A percentile compares a stretch with the other conserved stretches of the same genome.
Evolutionary conservation across 1,284 basidiomycete genomes (phyloP).

Genomic region (Fomes fomentarius): DNA sequence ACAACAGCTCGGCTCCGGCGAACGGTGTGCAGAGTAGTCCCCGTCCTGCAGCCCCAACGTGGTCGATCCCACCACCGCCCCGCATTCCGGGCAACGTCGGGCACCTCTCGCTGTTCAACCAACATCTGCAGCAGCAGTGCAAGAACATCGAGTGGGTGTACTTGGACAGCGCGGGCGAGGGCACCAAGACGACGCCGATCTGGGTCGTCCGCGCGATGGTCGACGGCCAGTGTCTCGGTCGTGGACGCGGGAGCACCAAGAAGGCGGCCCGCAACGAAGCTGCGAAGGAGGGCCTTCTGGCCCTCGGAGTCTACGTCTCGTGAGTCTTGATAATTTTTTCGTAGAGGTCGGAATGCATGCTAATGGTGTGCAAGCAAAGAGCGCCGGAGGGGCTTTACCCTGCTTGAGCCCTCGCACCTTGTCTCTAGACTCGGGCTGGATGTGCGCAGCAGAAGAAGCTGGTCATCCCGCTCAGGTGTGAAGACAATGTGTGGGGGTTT

Average conservation of each 20-base stretch:
- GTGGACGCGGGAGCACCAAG: conserved; percentile 71
- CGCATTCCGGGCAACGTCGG: conserved; percentile 44
- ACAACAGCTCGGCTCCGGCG: conserved; percentile 24
- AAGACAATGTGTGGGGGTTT: conserved; percentile 32
- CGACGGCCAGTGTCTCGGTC: conserved; percentile 57
- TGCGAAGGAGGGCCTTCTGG: conserved; percentile 38
- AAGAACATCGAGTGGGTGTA: conserved; percentile 71
- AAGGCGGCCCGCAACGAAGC: conserved; percentile 71
- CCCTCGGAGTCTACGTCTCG: conserved; percentile 36
- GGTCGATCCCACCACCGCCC: conserved; percentile 32
- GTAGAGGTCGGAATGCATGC: not conserved
- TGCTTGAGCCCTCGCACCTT: conserved; percentile 27
- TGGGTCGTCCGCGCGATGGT: conserved; percentile 70
- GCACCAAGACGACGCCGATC: conserved; percentile 65
- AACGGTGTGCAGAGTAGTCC: conserved; percentile 4
- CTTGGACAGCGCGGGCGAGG: conserved; percentile 45
- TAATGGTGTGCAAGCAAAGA: conserved; percentile 13
- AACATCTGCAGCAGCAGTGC: conserved; percentile 61
- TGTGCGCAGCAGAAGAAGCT: conserved; percentile 28
- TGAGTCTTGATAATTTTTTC: conserved; percentile 20
- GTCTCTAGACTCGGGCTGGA: conserved; percentile 39
- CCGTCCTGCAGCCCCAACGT: conserved; percentile 18
- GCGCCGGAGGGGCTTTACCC: conserved; percentile 22
- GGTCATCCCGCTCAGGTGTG: conserved; percentile 38
- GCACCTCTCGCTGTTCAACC: conserved; percentile 77